These are phyloP conservation scores for Aspergillus hiratsukae DNA, from an alignment of 2,329 filamentous ascomycete genomes.

Conservation along the genomic window DNA sequence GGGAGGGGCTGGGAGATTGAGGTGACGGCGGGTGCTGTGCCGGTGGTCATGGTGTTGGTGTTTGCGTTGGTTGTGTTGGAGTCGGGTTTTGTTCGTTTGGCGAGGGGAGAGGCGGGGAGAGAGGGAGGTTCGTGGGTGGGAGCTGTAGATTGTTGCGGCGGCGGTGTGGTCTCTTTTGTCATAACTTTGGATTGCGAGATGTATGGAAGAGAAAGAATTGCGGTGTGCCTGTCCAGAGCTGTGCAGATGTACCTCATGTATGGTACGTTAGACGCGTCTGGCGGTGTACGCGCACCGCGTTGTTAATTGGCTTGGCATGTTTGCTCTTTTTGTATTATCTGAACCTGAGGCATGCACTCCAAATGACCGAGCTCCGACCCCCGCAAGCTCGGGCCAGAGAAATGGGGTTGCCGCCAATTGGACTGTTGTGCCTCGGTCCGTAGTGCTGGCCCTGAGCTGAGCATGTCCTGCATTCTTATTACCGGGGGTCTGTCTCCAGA, in stretches of 20 bases:
- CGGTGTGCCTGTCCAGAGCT: not conserved
- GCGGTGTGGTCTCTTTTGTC: slow-evolving; percentile 39
- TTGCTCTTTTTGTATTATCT: slow-evolving; percentile 7
- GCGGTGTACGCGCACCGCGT: slow-evolving; percentile 20
- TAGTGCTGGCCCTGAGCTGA: not conserved
- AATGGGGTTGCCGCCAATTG: not conserved
- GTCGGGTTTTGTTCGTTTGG: slow-evolving; percentile 72
- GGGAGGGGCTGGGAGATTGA: too few relatives aligned
- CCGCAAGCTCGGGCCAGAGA: not conserved
- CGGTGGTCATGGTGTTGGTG: slow-evolving; percentile 28
- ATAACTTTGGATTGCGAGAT: slow-evolving; percentile 23
- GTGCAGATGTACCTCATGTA: not conserved
- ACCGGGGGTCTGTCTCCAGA: slow-evolving; percentile 1
- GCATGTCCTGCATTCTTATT: slow-evolving; percentile 1
- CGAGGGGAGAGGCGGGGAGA: slow-evolving; percentile 66
- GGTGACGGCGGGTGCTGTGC: slow-evolving; percentile 28
- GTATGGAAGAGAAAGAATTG: slow-evolving; percentile 1
- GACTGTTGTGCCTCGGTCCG: slow-evolving; percentile 7
- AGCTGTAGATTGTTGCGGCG: slow-evolving; percentile 21
- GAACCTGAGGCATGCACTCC: not conserved
- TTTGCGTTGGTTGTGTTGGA: slow-evolving; percentile 22
- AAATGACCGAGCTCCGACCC: not conserved
- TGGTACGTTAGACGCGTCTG: slow-evolving; percentile 16
- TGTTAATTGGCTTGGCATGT: slow-evolving; percentile 11
- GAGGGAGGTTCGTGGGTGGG: slow-evolving; percentile 49